Base-by-base conservation (phyloP, 2,329 filamentous ascomycete species). In the Calonectria pteridis region DNA sequence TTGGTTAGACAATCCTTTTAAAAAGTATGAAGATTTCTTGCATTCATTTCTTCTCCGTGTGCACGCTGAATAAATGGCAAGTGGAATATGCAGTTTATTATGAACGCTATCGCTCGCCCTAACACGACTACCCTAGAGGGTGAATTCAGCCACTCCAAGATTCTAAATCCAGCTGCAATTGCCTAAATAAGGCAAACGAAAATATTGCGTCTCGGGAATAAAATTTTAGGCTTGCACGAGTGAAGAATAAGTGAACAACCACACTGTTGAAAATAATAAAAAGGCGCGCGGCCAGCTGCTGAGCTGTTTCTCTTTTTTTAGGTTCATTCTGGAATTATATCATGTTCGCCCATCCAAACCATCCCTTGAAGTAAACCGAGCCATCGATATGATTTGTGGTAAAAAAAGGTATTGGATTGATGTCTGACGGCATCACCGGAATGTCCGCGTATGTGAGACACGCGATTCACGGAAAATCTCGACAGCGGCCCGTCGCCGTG, bases 391-490 rank as follows among this genome's bases (percentile, higher is more conserved):
- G 18, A 55, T 33, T 33, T 55, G 29, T 33, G 51, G 51, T 33
- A 55, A 55, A 55, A 20, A 20, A 20, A 18, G 29, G 20, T 3
- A n/a, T 4, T 33, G 6, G 29, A 3, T 20, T 33, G 2, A 10
- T 7, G 51, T 4, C 10, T 7, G 6, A 16, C 55, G 6, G 55
- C 55, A 28, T 16, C n/a, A 16, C 55, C 23, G 33, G 33, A 23
- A 28, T 62, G 23, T 26, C 23, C 18, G 33, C 23, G n/a, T 13
- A 40, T 23, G 4, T 18, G 1, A 5, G 1, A 10, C n/a, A 40
- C n/a, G 6, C n/a, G 33, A 43, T 62, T 62, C n/a, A 43, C 26
- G 55, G 55, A 62, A 62, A 62, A 62, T 62, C 18, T 28, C 16
- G 23, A 40, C 5, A 40, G 13, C 14, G 33, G 55, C 16, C 23